These are phyloP conservation scores for Hura crepitans DNA, from an alignment of 441 rosid species.

Conservation along the genomic window DNA sequence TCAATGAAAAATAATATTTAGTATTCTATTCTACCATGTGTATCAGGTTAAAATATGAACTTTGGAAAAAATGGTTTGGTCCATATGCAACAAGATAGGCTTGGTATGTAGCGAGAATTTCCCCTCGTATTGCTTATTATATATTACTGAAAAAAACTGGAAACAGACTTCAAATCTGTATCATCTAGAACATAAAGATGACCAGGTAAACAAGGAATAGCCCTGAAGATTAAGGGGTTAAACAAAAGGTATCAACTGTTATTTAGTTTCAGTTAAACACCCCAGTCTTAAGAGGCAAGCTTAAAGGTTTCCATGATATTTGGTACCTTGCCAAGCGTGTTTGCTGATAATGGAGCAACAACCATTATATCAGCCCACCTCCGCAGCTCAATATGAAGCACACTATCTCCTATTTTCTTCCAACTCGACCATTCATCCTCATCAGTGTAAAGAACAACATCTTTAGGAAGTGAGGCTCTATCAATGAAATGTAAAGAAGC, in stretches of 20 bases:
- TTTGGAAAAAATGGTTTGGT: too few species aligned
- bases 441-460: conserved; percentile 59
- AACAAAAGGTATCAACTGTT: too few species aligned
- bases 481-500: conserved; percentile 72
- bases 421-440: conserved; percentile 79
- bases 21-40: too few species aligned
- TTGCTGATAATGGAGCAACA: conserved; percentile 77
- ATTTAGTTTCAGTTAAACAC: not conserved
- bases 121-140: too few species aligned
- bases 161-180: not conserved
- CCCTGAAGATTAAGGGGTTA: not conserved
- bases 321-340: conserved; percentile 79
- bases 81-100: too few species aligned
- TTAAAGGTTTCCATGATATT: not conserved
- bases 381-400: conserved; percentile 77
- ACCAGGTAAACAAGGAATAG: not conserved
- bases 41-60: too few species aligned
- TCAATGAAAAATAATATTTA: too few species aligned
- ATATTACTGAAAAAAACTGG: not conserved
- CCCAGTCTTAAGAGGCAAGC: not conserved
- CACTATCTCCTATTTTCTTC: conserved; percentile 68
- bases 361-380: conserved; percentile 89
- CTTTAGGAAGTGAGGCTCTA: conserved; percentile 55
- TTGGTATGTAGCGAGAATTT: too few species aligned
- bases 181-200: not conserved